Base-by-base conservation (phyloP, 805 yeast genomes). In the Kregervanrija pseudodelftensis region DNA sequence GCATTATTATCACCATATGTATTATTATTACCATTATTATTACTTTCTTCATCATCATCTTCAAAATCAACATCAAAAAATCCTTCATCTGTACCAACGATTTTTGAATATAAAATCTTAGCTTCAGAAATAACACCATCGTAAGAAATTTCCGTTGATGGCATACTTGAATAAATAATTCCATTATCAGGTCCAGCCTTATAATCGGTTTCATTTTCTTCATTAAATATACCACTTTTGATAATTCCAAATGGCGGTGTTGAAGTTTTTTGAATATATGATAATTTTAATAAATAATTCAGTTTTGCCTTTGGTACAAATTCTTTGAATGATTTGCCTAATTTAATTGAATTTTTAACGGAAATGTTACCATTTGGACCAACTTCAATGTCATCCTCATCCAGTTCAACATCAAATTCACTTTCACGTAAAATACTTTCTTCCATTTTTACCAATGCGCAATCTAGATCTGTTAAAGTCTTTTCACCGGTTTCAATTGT, bases 11-110 rank as follows among this genome's bases (percentile, higher is more conserved):
- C 12, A 41, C 35, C 30, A 30, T 41, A 32, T 32, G 33, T 28
- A 13, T 12, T 17, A 22, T n/a, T n/a, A 31, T 22, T 14, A 41
- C 35, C 30, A 33, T 41, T 41, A 45, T 38, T 16, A 33, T 44
- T 40, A 4, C 37, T 40, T 15, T 69, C 72, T 33, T 80, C 90
- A 37, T 85, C 95, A 15, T 89, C 96, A 61, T 91, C 98, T 64
- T 91, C 97, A 59, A 91, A 91, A 64, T 91, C 98, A 36, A 91
- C 86, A 62, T 88, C 96, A 60, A 91, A 91, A 67, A 93, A 93
- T 65, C 91, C 98, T 56, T 91, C 97, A 60, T 85, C 93, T 2
- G 95, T 77, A 9, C 98, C 98, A 10, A 93, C 95, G 49, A 91
- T 81, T 45, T 74, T 72, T 49, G 78, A 80, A 61, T 87, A 91